A percentile compares a stretch with the other conserved stretches of the same genome.
Conservation (phyloP, 495 filamentous ascomycete species). For the Apiosordaria backusii region DNA sequence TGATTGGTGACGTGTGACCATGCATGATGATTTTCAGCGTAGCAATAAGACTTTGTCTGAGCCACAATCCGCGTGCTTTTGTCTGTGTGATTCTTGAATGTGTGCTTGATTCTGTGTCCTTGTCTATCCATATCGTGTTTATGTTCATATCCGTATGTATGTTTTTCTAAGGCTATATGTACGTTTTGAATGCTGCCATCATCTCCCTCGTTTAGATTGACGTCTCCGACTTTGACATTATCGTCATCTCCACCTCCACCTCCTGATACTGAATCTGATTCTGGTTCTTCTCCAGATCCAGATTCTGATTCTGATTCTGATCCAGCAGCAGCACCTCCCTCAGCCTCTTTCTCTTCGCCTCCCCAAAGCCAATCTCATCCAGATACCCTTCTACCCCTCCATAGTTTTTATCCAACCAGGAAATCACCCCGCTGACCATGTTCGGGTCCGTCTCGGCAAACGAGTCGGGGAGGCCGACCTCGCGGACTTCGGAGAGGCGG, state of each 20-base stretch:
- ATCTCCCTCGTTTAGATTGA: not conserved
- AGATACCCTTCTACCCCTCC: slow-evolving; percentile 63
- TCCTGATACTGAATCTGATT: not conserved
- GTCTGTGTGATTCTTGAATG: no score
- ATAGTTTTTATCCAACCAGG: slow-evolving; percentile 53
- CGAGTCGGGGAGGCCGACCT: slow-evolving; percentile 62
- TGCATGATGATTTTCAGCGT: slow-evolving; percentile 1
- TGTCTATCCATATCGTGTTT: no score
- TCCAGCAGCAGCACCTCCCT: not conserved
- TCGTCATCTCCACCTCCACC: not conserved
- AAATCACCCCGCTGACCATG: slow-evolving; percentile 50
- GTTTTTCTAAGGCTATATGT: no score
- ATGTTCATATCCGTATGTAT: not conserved
- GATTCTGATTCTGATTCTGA: no score
- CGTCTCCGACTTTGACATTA: not conserved
- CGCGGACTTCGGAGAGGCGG: slow-evolving; percentile 62
- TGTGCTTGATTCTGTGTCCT: no score
- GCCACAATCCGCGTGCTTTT: no score
- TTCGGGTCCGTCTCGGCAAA: slow-evolving; percentile 61
- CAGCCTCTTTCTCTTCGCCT: not conserved
- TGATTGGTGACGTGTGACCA: slow-evolving; percentile 7
- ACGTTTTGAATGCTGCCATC: no score
- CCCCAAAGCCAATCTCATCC: slow-evolving; percentile 51
- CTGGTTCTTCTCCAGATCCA: not conserved
- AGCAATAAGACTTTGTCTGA: not conserved